phyloP scores from a whole-genome alignment of 2,329 filamentous ascomycete genomes.

The Fonsecaea pedrosoi region DNA sequence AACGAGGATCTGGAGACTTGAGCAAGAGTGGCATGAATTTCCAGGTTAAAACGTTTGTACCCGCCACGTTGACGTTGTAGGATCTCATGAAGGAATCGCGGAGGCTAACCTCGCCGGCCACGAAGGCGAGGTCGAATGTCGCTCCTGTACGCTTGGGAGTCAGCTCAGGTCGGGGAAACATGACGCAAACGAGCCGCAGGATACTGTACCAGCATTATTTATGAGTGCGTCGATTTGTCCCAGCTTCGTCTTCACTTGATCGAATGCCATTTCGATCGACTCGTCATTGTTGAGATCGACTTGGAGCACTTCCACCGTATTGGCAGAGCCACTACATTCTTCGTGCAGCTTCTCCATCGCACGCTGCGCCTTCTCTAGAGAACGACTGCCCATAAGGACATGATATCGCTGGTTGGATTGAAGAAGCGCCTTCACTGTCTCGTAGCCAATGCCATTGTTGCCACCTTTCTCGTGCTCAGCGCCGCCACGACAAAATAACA shows the following conservation, averaged over 20 bases:
- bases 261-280: slow-evolving; percentile 43
- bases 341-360: slow-evolving; percentile 29
- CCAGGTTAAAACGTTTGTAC: slow-evolving; percentile 33
- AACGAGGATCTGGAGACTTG: slow-evolving; percentile 39
- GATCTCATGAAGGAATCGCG: slow-evolving; percentile 51
- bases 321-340: slow-evolving; percentile 31
- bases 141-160: slow-evolving; percentile 29
- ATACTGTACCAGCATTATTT: slow-evolving; percentile 43
- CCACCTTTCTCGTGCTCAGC: slow-evolving; percentile 33
- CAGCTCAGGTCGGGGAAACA: neutral
- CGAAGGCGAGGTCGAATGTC: slow-evolving; percentile 44
- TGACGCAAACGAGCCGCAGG: neutral
- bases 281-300: slow-evolving; percentile 44
- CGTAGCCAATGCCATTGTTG: slow-evolving; percentile 43
- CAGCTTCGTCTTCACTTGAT: slow-evolving; percentile 40
- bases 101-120: slow-evolving; percentile 41
- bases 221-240: slow-evolving; percentile 45
- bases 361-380: slow-evolving; percentile 26
- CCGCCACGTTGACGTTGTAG: slow-evolving; percentile 41
- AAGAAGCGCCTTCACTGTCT: slow-evolving; percentile 38
- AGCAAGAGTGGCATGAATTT: slow-evolving; percentile 44
- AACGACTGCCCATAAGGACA: slow-evolving; percentile 34
- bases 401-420: slow-evolving; percentile 38
- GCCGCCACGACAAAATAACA: neutral
- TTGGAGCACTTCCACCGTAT: slow-evolving; percentile 42